phyloP scores from a whole-genome alignment of 305 asterid species.

The Fraxinus sp. region DNA sequence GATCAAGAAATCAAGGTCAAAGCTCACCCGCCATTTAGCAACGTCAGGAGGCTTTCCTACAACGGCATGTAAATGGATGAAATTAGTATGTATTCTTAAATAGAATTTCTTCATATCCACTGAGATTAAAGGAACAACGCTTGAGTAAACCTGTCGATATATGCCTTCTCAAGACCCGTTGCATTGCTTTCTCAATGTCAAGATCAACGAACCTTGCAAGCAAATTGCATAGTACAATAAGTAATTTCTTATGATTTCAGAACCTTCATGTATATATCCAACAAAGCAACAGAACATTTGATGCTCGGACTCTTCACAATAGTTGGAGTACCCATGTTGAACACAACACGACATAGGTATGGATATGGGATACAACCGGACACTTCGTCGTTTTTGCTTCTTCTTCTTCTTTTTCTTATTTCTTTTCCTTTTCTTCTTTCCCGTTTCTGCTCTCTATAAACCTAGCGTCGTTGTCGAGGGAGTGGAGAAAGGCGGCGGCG shows the following conservation, averaged over 20 bases:
- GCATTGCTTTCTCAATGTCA: conserved; percentile 81
- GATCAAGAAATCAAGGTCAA: conserved; percentile 7
- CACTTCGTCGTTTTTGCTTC: too few species aligned
- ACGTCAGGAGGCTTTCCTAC: conserved; percentile 76
- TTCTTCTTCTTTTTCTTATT: too few species aligned
- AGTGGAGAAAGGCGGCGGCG: too few species aligned
- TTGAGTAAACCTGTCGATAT: conserved; percentile 66
- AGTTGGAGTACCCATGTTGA: too few species aligned
- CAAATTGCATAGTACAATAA: neutral
- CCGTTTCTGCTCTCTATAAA: too few species aligned
- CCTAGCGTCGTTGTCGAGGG: too few species aligned
- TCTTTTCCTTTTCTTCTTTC: too few species aligned
- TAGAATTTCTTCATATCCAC: neutral
- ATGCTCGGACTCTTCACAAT: too few species aligned
- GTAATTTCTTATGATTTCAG: neutral
- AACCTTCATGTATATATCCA: neutral
- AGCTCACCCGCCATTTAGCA: conserved; percentile 86
- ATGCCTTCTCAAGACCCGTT: conserved; percentile 80
- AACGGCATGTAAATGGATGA: conserved; percentile 24
- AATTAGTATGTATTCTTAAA: conserved; percentile 12
- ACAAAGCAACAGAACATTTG: neutral
- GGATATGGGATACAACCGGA: too few species aligned
- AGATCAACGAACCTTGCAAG: conserved; percentile 75
- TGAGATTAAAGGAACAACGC: conserved; percentile 15
- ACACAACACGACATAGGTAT: too few species aligned